These are phyloP conservation scores for Thelephora terrestris DNA, from an alignment of 1,284 basidiomycete species.

Conservation along the genomic window DNA sequence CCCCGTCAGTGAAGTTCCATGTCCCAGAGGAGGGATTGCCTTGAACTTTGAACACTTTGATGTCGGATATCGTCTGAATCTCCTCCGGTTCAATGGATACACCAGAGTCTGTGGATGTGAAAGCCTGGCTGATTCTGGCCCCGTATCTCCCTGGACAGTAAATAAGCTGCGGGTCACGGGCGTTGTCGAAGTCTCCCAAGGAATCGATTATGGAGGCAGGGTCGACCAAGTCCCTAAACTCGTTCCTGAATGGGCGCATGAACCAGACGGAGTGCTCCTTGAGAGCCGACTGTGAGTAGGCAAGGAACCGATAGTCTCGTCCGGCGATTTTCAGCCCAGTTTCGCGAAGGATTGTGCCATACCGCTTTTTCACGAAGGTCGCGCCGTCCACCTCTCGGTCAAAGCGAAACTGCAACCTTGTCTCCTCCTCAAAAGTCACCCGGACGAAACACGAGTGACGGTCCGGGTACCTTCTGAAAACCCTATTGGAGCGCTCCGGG, in stretches of 20 bases:
- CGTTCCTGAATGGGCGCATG: slow-evolving; percentile 34
- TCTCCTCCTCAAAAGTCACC: slow-evolving; percentile 55
- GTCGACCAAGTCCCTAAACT: slow-evolving; percentile 22
- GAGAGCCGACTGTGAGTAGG: slow-evolving; percentile 45
- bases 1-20: slow-evolving; percentile 58
- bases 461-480: slow-evolving; percentile 41
- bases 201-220: slow-evolving; percentile 38
- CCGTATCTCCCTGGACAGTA: slow-evolving; percentile 60
- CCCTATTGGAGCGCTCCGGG: slow-evolving; percentile 55
- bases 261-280: slow-evolving; percentile 51
- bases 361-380: slow-evolving; percentile 32
- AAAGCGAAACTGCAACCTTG: slow-evolving; percentile 35
- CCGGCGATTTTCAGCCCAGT: slow-evolving; percentile 40
- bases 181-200: slow-evolving; percentile 42
- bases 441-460: slow-evolving; percentile 50
- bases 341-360: slow-evolving; percentile 29
- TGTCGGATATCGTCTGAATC: slow-evolving; percentile 35
- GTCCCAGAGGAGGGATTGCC: slow-evolving; percentile 5
- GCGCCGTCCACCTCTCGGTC: slow-evolving; percentile 41
- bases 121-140: slow-evolving; percentile 61
- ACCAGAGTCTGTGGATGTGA: slow-evolving; percentile 59
- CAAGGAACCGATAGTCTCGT: slow-evolving; percentile 44
- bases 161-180: slow-evolving; percentile 36
- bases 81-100: slow-evolving; percentile 43
- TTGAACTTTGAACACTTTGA: slow-evolving; percentile 18